Percentiles rank a stretch among this genome's conserved stretches.
Evolutionary conservation across 257 asterid species (phyloP).

Genomic region (Plectranthus barbatus): DNA sequence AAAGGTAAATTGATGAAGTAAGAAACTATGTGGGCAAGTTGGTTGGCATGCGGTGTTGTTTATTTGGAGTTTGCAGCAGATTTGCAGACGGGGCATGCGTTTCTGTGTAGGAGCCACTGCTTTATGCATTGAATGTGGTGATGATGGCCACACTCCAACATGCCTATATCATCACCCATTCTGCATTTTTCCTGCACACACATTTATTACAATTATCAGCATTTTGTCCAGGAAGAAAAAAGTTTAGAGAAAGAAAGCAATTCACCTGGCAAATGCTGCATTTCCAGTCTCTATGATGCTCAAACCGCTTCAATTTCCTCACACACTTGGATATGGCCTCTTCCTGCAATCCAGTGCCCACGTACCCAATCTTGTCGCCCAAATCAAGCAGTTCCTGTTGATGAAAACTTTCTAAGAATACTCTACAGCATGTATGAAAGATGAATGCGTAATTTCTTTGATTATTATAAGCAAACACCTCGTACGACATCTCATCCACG

Average conservation of each 20-base stretch:
- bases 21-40: not conserved
- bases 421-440: too few species aligned
- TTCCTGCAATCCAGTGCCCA: conserved; percentile 42
- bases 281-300: conserved; percentile 29
- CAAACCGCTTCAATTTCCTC: conserved; percentile 22
- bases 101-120: conserved; percentile 56
- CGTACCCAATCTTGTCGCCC: conserved; percentile 54
- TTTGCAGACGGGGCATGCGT: conserved; percentile 57
- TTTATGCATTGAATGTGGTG: conserved; percentile 58
- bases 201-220: not conserved
- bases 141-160: conserved; percentile 48
- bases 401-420: too few species aligned
- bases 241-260: not conserved
- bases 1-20: not conserved
- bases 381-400: conserved; percentile 50
- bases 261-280: conserved; percentile 65
- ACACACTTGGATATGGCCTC: conserved; percentile 37
- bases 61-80: conserved; percentile 21
- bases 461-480: conserved; percentile 29
- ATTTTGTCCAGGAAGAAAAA: too few species aligned
- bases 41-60: not conserved
- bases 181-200: conserved; percentile 37
- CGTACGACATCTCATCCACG: conserved; percentile 48
- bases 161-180: conserved; percentile 29
- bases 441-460: too few species aligned